Evolutionary conservation across 1,139 yeast genomes (phyloP).

Genomic region (Sugiyamaella paludigena): DNA sequence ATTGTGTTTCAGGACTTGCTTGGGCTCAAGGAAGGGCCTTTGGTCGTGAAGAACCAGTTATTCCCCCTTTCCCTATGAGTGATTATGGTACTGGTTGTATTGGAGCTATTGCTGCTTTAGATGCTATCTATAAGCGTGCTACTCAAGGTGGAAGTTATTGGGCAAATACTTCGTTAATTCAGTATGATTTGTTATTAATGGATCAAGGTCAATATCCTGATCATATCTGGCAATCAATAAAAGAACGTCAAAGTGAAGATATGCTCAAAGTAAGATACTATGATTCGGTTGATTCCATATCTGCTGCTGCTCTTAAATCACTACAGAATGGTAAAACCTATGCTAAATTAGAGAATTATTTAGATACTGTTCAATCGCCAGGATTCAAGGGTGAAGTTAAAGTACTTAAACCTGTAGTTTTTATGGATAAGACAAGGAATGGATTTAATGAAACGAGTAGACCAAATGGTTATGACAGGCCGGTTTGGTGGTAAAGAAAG

Average conservation of each 20-base stretch:
- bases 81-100: conserved; percentile 41
- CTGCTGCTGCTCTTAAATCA: conserved; percentile 33
- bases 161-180: conserved; percentile 38
- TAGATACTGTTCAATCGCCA: conserved; percentile 30
- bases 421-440: conserved; percentile 30
- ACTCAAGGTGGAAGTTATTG: conserved; percentile 38
- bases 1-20: conserved; percentile 40
- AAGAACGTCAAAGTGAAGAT: conserved; percentile 25
- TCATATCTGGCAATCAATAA: conserved; percentile 31
- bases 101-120: conserved; percentile 38
- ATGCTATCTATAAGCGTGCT: conserved; percentile 35
- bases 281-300: conserved; percentile 38
- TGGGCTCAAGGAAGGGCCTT: conserved; percentile 38
- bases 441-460: conserved; percentile 34
- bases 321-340: conserved; percentile 32
- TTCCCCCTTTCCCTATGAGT: conserved; percentile 42
- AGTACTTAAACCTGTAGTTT: conserved; percentile 37
- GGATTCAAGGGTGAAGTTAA: conserved; percentile 34
- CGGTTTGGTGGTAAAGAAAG: conserved; percentile 30
- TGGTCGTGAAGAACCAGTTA: conserved; percentile 38
- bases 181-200: conserved; percentile 37
- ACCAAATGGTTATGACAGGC: conserved; percentile 37
- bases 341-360: conserved; percentile 27
- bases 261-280: conserved; percentile 32
- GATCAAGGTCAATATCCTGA: conserved; percentile 35